Evolutionary conservation across 441 rosid genomes (phyloP), one percentile per base, ranked within the genome.

Genomic region (Viola pubescens): DNA sequence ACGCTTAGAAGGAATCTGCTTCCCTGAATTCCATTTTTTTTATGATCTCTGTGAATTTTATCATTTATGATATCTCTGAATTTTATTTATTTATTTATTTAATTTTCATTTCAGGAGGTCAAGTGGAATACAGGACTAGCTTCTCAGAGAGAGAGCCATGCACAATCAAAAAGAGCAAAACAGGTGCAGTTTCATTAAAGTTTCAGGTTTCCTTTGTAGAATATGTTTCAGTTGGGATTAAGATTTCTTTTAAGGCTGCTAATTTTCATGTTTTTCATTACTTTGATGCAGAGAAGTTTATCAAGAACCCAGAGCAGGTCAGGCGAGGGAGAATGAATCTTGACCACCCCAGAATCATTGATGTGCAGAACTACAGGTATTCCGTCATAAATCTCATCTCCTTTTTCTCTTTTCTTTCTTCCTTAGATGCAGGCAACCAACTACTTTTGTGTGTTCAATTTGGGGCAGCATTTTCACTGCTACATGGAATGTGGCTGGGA

Each of bases 401-500:
- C 0, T 37, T 49, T 6, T 7, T 19, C 3, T 45, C 45, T 45
- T 19, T 37, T 60, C 10, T 4, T 56, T 19, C 26, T 64, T 54
- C 61, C 61, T 42, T 41, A 52, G 34, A 43, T 44, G 26, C 61
- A 46, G 49, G n/a, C 9, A 7, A 37, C 68, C 65, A 37, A 74
- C 54, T 54, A 37, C 13, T 48, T 38, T 54, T 48, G 52, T 56
- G 13, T 43, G 59, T 77, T 5, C 52, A 13, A 42, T 66, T 64
- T 79, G 74, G 68, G 62, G 69, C 89, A 92, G 97, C 63, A 73
- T 89, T 69, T 92, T 92, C 75, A 91, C 81, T 42, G 90, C 92
- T 64, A 77, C 96, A 5, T 92, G 98, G 98, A 92, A 92, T 70
- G 98, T 89, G 37, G 98, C 86, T 47, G 98, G 98, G 69, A 85